A percentile compares a stretch with the other conserved stretches of the same genome.
phyloP scores from a whole-genome alignment of 2,329 filamentous ascomycete genomes.

The Claviceps spartinae region DNA sequence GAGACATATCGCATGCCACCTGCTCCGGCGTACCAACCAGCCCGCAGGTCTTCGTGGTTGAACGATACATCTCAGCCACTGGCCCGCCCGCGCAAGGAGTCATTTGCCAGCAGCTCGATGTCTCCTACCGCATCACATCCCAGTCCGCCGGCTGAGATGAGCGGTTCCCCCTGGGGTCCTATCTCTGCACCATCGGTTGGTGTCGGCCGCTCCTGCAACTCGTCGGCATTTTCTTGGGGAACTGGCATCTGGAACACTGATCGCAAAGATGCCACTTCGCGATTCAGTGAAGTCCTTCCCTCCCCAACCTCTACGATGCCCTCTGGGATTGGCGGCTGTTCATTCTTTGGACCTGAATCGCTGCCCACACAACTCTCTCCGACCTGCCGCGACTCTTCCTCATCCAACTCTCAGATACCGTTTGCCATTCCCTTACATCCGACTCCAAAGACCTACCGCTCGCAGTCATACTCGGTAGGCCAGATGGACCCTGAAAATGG shows the following conservation, averaged over 20 bases:
- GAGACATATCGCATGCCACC: conserved; percentile 30
- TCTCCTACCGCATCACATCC: conserved; percentile 71
- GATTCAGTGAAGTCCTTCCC: conserved; percentile 59
- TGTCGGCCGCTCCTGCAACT: conserved; percentile 31
- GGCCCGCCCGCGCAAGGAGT: conserved; percentile 56
- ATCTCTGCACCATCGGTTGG: conserved; percentile 32
- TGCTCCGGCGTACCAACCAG: conserved; percentile 43
- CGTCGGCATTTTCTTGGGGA: conserved; percentile 50
- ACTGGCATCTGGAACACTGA: conserved; percentile 73
- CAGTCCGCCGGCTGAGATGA: conserved; percentile 56
- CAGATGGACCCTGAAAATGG: conserved; percentile 61
- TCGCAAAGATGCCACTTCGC: conserved; percentile 62
- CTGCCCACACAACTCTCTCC: conserved; percentile 35
- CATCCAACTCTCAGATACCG: conserved; percentile 52
- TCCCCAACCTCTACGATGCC: conserved; percentile 55
- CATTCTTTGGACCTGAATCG: conserved; percentile 36
- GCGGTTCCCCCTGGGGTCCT: conserved; percentile 39
- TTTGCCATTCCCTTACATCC: conserved; percentile 82
- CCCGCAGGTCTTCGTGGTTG: conserved; percentile 69
- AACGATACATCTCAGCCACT: conserved; percentile 61
- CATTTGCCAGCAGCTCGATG: conserved; percentile 63
- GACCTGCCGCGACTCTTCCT: conserved; percentile 36
- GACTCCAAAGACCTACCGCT: conserved; percentile 84
- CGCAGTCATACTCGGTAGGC: conserved; percentile 91
- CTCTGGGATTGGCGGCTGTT: conserved; percentile 26